phyloP scores from a whole-genome alignment of 257 asterid species.

The Nicotiana otophora region DNA sequence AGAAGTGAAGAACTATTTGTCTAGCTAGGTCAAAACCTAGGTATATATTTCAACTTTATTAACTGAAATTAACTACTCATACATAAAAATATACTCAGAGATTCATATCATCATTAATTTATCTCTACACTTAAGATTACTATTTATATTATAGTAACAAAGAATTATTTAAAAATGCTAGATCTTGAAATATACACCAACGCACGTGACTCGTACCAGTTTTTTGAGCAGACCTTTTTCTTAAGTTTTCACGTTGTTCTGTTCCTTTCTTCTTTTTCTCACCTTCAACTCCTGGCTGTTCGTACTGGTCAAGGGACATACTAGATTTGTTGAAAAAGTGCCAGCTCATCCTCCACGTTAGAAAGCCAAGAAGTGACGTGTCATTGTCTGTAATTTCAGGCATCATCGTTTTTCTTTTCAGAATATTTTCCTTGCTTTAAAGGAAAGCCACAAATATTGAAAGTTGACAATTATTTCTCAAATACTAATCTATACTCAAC shows the following conservation, averaged over 20 bases:
- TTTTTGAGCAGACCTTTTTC: background rate
- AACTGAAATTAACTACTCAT: background rate
- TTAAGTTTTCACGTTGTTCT: background rate
- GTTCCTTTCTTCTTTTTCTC: background rate
- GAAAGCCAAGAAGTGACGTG: background rate
- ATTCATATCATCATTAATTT: too few species aligned
- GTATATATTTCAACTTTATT: background rate
- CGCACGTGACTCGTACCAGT: slow-evolving; percentile 1
- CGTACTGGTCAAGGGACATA: background rate
- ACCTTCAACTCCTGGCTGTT: background rate
- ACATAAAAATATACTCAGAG: too few species aligned
- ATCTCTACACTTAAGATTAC: background rate
- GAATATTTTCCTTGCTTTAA: background rate
- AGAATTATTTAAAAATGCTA: background rate
- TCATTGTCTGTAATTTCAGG: background rate
- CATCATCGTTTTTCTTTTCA: background rate
- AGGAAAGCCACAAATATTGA: background rate
- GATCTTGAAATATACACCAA: slow-evolving; percentile 8
- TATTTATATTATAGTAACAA: too few species aligned
- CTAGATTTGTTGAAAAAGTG: background rate
- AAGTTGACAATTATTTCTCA: background rate
- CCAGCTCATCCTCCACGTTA: slow-evolving; percentile 5
- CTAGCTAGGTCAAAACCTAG: slow-evolving; percentile 6
- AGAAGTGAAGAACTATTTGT: background rate
- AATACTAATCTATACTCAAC: too few species aligned